A percentile compares a stretch with the other conserved stretches of the same genome.
Conservation (phyloP, 1,284 basidiomycete species). For the Farysia itapuensis region DNA sequence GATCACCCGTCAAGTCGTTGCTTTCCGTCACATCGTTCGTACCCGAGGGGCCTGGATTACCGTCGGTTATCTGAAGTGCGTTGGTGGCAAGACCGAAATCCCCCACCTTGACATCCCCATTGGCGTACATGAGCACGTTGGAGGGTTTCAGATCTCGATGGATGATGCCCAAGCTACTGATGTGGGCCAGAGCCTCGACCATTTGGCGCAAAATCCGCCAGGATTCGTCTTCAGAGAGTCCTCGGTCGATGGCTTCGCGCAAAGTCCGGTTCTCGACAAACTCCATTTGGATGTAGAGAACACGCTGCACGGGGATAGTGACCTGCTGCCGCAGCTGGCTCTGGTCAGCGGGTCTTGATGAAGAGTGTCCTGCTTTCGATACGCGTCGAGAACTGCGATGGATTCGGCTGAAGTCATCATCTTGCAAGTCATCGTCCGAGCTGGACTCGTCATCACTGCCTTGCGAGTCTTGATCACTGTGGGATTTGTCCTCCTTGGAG, state of each 20-base stretch:
- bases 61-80: slow-evolving; percentile 47
- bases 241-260: slow-evolving; percentile 55
- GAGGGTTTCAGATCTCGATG: slow-evolving; percentile 71
- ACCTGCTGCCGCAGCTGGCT: slow-evolving; percentile 5
- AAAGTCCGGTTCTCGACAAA: slow-evolving; percentile 58
- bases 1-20: slow-evolving; percentile 67
- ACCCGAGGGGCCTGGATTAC: slow-evolving; percentile 63
- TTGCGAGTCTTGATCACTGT: neutral
- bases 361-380: slow-evolving; percentile 15
- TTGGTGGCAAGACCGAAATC: slow-evolving; percentile 79
- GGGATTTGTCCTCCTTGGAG: no score
- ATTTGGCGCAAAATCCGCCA: slow-evolving; percentile 89
- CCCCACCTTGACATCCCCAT: slow-evolving; percentile 89
- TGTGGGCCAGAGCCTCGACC: slow-evolving; percentile 83
- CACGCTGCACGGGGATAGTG: slow-evolving; percentile 64
- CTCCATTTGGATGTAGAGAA: slow-evolving; percentile 85
- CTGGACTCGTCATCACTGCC: slow-evolving; percentile 18
- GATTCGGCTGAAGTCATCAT: slow-evolving; percentile 38
- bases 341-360: slow-evolving; percentile 14
- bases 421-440: slow-evolving; percentile 10
- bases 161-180: slow-evolving; percentile 81
- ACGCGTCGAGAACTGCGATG: slow-evolving; percentile 18
- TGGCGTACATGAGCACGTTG: slow-evolving; percentile 54
- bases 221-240: slow-evolving; percentile 66
- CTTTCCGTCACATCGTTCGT: slow-evolving; percentile 66